phyloP scores from a whole-genome alignment of 208 protist genomes.

The Histomonas meleagridis region DNA sequence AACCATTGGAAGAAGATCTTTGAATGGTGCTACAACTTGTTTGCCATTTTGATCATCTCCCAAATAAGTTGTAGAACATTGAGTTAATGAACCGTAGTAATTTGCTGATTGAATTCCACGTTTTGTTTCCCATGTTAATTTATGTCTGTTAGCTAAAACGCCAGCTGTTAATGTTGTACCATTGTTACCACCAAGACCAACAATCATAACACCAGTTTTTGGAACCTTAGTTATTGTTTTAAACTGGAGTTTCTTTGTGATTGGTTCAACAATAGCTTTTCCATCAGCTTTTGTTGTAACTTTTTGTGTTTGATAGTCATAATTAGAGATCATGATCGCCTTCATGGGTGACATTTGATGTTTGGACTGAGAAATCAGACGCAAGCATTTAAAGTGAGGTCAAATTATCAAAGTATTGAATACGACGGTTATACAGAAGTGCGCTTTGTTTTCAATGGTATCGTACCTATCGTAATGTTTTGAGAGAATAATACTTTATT shows the following conservation, averaged over 20 bases:
- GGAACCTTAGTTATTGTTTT: not conserved
- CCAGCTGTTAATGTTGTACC: constrained; percentile 85
- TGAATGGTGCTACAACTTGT: constrained; percentile 68
- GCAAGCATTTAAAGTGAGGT: not conserved
- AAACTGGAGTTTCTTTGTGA: not conserved
- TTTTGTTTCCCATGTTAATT: constrained; percentile 76
- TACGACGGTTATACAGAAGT: too few species aligned
- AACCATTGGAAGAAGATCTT: constrained; percentile 78
- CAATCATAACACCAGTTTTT: constrained; percentile 65
- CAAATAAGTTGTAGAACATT: constrained; percentile 79
- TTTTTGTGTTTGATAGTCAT: not conserved
- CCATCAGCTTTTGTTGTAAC: not conserved
- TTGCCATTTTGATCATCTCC: constrained; percentile 62
- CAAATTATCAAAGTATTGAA: too few species aligned
- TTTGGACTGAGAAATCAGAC: not conserved
- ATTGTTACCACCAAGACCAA: constrained; percentile 95
- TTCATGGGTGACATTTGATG: not conserved
- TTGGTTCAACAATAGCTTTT: not conserved
- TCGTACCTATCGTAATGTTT: too few species aligned
- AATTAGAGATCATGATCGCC: constrained; percentile 15
- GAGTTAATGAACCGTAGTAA: constrained; percentile 88
- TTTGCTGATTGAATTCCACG: constrained; percentile 72
- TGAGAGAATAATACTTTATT: too few species aligned
- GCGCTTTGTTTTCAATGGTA: too few species aligned
- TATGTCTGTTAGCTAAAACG: constrained; percentile 75